These are phyloP conservation scores for Blastobotrys peoriensis DNA, from an alignment of 805 yeast genomes.

Conservation along the genomic window DNA sequence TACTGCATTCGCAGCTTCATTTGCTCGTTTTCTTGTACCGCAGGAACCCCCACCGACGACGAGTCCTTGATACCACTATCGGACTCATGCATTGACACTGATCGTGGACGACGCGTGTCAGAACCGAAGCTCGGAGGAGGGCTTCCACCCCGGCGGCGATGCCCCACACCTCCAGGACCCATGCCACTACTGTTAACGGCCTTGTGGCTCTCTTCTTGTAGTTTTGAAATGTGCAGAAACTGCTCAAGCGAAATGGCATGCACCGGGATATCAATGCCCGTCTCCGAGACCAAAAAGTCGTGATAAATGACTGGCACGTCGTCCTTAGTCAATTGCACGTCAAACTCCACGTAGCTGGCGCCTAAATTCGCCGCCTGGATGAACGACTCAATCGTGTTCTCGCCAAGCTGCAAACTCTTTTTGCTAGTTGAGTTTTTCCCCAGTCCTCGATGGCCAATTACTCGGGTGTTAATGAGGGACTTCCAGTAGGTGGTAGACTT, in stretches of 20 bases:
- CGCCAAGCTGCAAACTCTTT: conserved; percentile 85
- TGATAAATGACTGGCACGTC: conserved; percentile 89
- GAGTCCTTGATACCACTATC: conserved; percentile 17
- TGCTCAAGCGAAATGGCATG: conserved; percentile 86
- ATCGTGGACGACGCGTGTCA: conserved; percentile 30
- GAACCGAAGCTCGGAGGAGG: not conserved
- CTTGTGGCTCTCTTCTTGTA: not conserved
- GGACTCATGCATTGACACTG: conserved; percentile 36
- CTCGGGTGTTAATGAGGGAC: conserved; percentile 78
- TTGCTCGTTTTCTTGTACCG: conserved; percentile 17
- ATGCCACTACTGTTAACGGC: not conserved
- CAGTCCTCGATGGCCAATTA: conserved; percentile 92
- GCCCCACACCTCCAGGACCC: not conserved
- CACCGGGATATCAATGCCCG: conserved; percentile 96
- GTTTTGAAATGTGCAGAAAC: conserved; percentile 35
- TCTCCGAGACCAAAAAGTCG: conserved; percentile 89
- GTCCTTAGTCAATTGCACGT: conserved; percentile 91
- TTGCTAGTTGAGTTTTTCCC: conserved; percentile 76
- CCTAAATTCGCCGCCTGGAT: conserved; percentile 95
- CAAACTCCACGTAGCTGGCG: conserved; percentile 94
- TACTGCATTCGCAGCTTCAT: conserved; percentile 64
- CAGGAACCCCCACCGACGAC: conserved; percentile 28
- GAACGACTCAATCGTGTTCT: conserved; percentile 89
- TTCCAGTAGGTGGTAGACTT: conserved; percentile 85
- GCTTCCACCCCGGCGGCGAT: not conserved